Conservation (phyloP, 495 filamentous ascomycete genomes). For the Aspergillus ellipticus region DNA sequence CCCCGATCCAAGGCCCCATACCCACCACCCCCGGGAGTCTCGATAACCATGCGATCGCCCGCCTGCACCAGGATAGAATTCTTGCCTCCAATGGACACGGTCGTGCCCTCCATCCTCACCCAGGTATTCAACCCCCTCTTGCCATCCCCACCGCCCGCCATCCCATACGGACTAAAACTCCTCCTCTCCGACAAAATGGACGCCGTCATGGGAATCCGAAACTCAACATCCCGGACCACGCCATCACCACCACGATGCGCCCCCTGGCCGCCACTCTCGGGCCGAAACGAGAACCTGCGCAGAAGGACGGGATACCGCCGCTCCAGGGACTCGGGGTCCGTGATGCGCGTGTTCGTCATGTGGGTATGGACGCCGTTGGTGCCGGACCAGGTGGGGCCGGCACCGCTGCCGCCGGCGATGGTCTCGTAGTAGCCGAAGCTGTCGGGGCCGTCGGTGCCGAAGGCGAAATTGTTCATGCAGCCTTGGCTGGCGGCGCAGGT, state of each 20-base stretch:
- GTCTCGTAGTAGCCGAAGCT: conserved; percentile 99
- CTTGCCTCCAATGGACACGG: not conserved
- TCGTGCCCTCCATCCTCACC: not conserved
- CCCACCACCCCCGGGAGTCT: not conserved
- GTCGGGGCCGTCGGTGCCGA: conserved; percentile 52
- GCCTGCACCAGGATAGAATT: not conserved
- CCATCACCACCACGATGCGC: conserved; percentile 83
- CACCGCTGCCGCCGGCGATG: conserved; percentile 88
- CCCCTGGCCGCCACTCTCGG: conserved; percentile 64
- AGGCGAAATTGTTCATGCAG: conserved; percentile 79
- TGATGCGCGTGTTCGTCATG: conserved; percentile 99
- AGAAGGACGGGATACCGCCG: conserved; percentile 86
- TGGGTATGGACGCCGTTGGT: conserved; percentile 89
- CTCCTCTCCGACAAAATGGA: conserved; percentile 85
- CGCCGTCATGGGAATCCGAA: conserved; percentile 81
- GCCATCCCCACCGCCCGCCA: conserved; percentile 81
- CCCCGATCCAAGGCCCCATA: not conserved
- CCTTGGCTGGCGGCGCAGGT: conserved; percentile 91
- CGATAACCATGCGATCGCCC: not conserved
- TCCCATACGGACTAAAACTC: conserved; percentile 83
- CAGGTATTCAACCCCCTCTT: conserved; percentile 67
- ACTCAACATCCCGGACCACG: conserved; percentile 91
- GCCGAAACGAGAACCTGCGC: conserved; percentile 74
- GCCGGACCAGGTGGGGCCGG: conserved; percentile 82
- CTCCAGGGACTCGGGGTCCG: conserved; percentile 94